Evolutionary conservation across 352 stramenopile genomes (phyloP).

Genomic region (Pythium periplocum): DNA sequence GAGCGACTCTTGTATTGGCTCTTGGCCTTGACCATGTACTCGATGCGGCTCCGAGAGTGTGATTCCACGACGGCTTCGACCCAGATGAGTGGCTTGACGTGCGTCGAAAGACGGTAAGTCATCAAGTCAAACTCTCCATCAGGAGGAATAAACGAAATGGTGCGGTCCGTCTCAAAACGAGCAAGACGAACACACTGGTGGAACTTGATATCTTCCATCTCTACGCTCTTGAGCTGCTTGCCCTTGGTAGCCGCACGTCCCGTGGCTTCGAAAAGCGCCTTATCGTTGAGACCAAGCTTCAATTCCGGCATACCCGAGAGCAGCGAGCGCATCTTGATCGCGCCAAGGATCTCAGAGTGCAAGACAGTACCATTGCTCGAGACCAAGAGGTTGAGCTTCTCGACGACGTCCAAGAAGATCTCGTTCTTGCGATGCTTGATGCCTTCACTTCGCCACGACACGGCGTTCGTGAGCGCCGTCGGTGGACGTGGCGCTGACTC

Average conservation of each 20-base stretch:
- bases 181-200: slow-evolving; percentile 98
- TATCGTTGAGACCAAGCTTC: slow-evolving; percentile 99
- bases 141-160: slow-evolving; percentile 99
- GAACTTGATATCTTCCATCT: slow-evolving; percentile 99
- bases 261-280: slow-evolving; percentile 98
- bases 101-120: slow-evolving; percentile 97
- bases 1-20: slow-evolving; percentile 98
- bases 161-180: slow-evolving; percentile 99
- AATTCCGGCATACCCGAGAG: slow-evolving; percentile 99
- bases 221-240: slow-evolving; percentile 89
- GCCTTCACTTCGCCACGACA: slow-evolving; percentile 97
- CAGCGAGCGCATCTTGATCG: slow-evolving; percentile 98
- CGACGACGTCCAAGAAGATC: slow-evolving; percentile 99
- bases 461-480: slow-evolving; percentile 97
- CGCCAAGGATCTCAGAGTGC: slow-evolving; percentile 97
- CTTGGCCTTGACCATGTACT: slow-evolving; percentile 99
- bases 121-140: slow-evolving; percentile 99
- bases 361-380: slow-evolving; percentile 97
- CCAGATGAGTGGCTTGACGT: slow-evolving; percentile 99
- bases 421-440: slow-evolving; percentile 99
- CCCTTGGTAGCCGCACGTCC: slow-evolving; percentile 83
- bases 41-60: slow-evolving; percentile 94
- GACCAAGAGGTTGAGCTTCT: slow-evolving; percentile 97
- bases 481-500: slow-evolving; percentile 90
- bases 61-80: slow-evolving; percentile 97